Conservation (phyloP, 768 basidiomycete genomes). For the Rhodosporidiobolus sp. region DNA sequence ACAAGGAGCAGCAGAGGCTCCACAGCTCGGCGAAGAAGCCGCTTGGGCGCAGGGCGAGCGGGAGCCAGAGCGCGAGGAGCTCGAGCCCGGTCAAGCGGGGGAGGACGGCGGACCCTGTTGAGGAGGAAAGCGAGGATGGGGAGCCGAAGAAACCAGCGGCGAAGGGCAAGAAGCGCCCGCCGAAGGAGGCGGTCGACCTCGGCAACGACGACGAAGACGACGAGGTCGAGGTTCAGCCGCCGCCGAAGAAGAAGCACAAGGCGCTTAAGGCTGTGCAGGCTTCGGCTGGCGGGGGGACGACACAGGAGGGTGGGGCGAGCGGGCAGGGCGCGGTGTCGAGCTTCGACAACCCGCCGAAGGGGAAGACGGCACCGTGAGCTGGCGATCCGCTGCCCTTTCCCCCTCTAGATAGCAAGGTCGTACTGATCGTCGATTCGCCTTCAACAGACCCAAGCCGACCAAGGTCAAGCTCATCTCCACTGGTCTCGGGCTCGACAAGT, state of each 20-base stretch:
- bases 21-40: constrained; percentile 13
- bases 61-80: constrained; percentile 38
- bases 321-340: constrained; percentile 17
- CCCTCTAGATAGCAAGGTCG: not conserved
- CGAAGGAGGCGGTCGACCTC: not conserved
- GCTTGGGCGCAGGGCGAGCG: not conserved
- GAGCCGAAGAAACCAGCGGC: not conserved
- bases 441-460: constrained; percentile 6
- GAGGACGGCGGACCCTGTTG: constrained; percentile 22
- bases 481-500: constrained; percentile 55
- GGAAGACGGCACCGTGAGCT: constrained; percentile 18
- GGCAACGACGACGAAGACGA: not conserved
- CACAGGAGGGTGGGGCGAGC: constrained; percentile 17
- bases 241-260: constrained; percentile 20
- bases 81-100: constrained; percentile 37
- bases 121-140: constrained; percentile 3
- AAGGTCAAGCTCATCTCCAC: constrained; percentile 65
- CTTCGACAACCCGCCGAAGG: constrained; percentile 37
- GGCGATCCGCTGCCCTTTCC: not conserved
- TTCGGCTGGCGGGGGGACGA: constrained; percentile 1
- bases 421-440: not conserved
- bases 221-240: not conserved
- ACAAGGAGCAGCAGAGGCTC: constrained; percentile 59
- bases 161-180: not conserved
- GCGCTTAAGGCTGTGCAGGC: not conserved